phyloP scores from a whole-genome alignment of 2,329 filamentous ascomycete genomes.

The Aspergillus sp. region DNA sequence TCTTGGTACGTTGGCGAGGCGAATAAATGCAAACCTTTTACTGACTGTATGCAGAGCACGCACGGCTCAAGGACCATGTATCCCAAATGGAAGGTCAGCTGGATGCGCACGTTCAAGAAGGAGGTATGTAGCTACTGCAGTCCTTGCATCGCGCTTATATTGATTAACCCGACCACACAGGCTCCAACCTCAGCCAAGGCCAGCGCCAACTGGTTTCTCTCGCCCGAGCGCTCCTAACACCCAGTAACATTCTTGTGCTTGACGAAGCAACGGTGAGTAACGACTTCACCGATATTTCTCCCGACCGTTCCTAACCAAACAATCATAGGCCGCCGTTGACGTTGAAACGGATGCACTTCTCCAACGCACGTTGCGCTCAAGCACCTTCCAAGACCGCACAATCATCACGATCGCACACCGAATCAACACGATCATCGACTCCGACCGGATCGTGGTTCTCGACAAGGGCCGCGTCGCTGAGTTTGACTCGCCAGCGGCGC shows the following conservation, averaged over 20 bases:
- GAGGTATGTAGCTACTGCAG: slow-evolving; percentile 56
- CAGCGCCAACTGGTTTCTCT: slow-evolving; percentile 93
- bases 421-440: slow-evolving; percentile 92
- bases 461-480: slow-evolving; percentile 88
- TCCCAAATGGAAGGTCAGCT: slow-evolving; percentile 82
- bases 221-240: slow-evolving; percentile 88
- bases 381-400: slow-evolving; percentile 81
- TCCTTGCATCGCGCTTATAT: slow-evolving; percentile 1
- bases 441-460: slow-evolving; percentile 88
- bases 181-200: slow-evolving; percentile 91
- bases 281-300: slow-evolving; percentile 11
- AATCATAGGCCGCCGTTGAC: slow-evolving; percentile 61
- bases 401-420: slow-evolving; percentile 98
- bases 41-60: slow-evolving; percentile 69
- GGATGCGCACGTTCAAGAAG: slow-evolving; percentile 89
- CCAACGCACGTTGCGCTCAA: slow-evolving; percentile 63
- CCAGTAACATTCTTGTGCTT: slow-evolving; percentile 93
- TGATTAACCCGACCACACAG: slow-evolving; percentile 46
- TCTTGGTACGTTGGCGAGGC: slow-evolving; percentile 63
- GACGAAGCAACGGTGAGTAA: slow-evolving; percentile 83
- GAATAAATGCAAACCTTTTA: slow-evolving; percentile 10
- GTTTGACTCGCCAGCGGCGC: slow-evolving; percentile 80
- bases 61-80: slow-evolving; percentile 88
- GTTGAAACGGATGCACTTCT: slow-evolving; percentile 67
- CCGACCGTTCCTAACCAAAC: not conserved